A percentile compares a stretch with the other conserved stretches of the same genome.
phyloP scores from a whole-genome alignment of 1,284 basidiomycete genomes.

The Heliocybe sulcata region DNA sequence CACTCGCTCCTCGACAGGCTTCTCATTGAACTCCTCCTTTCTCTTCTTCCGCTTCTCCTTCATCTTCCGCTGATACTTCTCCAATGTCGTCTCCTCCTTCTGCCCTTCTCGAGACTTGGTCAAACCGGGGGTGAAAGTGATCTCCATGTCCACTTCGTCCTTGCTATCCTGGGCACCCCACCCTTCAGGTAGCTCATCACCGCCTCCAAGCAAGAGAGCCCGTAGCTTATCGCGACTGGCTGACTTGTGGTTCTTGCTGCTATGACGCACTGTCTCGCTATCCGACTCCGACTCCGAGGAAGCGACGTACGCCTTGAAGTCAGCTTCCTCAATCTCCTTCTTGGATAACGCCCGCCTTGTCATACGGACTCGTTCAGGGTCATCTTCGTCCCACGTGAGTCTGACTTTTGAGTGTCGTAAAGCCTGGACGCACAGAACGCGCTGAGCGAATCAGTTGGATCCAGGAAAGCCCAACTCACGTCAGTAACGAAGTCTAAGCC shows the following conservation, averaged over 20 bases:
- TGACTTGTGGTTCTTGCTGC: constrained; percentile 30
- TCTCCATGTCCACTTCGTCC: constrained; percentile 77
- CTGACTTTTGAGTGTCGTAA: constrained; percentile 98
- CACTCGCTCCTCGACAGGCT: constrained; percentile 15
- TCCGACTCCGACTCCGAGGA: constrained; percentile 47
- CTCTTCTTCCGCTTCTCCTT: constrained; percentile 78
- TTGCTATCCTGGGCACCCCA: constrained; percentile 51
- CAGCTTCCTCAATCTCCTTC: constrained; percentile 84
- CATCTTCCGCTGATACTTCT: constrained; percentile 80
- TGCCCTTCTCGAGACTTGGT: constrained; percentile 44
- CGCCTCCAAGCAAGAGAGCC: constrained; percentile 61
- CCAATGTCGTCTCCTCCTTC: constrained; percentile 79
- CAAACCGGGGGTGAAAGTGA: constrained; percentile 88
- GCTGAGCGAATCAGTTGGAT: background rate
- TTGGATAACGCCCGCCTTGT: constrained; percentile 74
- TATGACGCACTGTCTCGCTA: constrained; percentile 22
- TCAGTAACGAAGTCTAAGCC: constrained; percentile 92
- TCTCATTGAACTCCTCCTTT: constrained; percentile 59
- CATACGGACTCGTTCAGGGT: constrained; percentile 79
- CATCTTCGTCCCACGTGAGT: constrained; percentile 98
- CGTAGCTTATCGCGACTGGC: constrained; percentile 60
- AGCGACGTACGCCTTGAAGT: constrained; percentile 83
- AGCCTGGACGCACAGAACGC: constrained; percentile 45
- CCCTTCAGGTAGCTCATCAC: constrained; percentile 69
- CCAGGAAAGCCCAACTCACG: constrained; percentile 39